Conservation (phyloP, 2,329 filamentous ascomycete species). For the Graphium sp. region DNA sequence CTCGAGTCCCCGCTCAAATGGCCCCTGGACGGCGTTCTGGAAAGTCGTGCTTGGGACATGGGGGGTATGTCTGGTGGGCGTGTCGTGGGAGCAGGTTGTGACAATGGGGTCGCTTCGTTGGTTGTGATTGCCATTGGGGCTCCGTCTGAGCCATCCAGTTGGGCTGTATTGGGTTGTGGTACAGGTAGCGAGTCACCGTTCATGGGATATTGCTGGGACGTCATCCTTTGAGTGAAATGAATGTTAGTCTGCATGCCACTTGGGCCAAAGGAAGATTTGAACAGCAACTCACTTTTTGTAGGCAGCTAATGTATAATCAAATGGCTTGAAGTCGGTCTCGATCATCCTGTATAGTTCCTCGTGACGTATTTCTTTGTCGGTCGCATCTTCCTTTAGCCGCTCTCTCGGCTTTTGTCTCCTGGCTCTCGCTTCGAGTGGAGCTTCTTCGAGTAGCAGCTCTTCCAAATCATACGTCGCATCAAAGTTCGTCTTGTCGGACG, state of each 20-base stretch:
- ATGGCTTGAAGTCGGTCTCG: slow-evolving; percentile 82
- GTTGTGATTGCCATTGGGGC: slow-evolving; percentile 25
- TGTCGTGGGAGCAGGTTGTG: background rate
- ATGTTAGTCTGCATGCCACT: background rate
- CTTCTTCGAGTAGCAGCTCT: slow-evolving; percentile 83
- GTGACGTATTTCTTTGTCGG: slow-evolving; percentile 83
- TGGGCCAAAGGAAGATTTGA: background rate
- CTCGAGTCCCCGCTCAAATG: too few species aligned
- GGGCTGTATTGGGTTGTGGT: background rate
- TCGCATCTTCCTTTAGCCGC: slow-evolving; percentile 82
- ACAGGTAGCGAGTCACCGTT: too few species aligned
- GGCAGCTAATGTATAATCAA: slow-evolving; percentile 78
- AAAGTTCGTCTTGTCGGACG: slow-evolving; percentile 96
- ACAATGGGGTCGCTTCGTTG: slow-evolving; percentile 21
- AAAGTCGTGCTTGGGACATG: slow-evolving; percentile 2
- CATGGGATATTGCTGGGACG: too few species aligned
- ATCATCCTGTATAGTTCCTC: slow-evolving; percentile 92
- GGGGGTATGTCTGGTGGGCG: background rate
- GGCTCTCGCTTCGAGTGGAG: slow-evolving; percentile 81
- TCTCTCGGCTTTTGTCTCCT: slow-evolving; percentile 88
- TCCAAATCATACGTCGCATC: slow-evolving; percentile 97
- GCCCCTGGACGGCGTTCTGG: slow-evolving; percentile 1
- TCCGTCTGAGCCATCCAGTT: background rate
- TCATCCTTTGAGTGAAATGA: background rate
- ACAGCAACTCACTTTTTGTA: slow-evolving; percentile 45